phyloP scores from a whole-genome alignment of 345 rosid species.

The Capsella bursapastoris region DNA sequence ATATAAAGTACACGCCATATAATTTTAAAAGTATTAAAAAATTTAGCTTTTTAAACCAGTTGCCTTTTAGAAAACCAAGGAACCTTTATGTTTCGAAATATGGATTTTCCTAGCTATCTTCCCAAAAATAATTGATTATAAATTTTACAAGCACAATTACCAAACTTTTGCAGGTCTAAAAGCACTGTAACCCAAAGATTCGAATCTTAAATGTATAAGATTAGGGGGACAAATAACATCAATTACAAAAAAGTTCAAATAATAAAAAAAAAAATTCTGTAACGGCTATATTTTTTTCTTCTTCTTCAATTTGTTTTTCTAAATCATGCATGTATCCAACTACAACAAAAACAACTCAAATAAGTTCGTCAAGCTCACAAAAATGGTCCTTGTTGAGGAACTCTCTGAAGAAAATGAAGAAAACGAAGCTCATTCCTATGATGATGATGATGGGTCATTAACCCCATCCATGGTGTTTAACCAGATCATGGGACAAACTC shows the following conservation, averaged over 20 bases:
- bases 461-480: slow-evolving; percentile 23
- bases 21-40: too few relatives aligned
- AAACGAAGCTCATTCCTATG: background rate
- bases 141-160: background rate
- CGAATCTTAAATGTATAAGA: background rate
- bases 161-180: background rate
- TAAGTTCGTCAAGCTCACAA: background rate
- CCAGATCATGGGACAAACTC: slow-evolving; percentile 2
- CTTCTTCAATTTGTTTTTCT: background rate
- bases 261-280: background rate
- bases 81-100: background rate
- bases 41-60: background rate
- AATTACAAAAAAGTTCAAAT: background rate
- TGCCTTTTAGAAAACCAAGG: background rate
- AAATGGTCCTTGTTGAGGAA: slow-evolving; percentile 25
- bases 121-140: background rate
- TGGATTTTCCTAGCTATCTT: background rate
- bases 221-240: background rate
- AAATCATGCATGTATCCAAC: too few relatives aligned
- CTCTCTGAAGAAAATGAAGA: slow-evolving; percentile 5
- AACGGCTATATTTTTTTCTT: background rate
- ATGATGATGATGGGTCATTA: slow-evolving; percentile 18
- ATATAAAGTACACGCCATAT: too few relatives aligned
- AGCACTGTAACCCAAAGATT: slow-evolving; percentile 17
- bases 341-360: too few relatives aligned